These are phyloP conservation scores for Paraconiothyrium brasiliense DNA, from an alignment of 2,329 filamentous ascomycete genomes.

Conservation along the genomic window DNA sequence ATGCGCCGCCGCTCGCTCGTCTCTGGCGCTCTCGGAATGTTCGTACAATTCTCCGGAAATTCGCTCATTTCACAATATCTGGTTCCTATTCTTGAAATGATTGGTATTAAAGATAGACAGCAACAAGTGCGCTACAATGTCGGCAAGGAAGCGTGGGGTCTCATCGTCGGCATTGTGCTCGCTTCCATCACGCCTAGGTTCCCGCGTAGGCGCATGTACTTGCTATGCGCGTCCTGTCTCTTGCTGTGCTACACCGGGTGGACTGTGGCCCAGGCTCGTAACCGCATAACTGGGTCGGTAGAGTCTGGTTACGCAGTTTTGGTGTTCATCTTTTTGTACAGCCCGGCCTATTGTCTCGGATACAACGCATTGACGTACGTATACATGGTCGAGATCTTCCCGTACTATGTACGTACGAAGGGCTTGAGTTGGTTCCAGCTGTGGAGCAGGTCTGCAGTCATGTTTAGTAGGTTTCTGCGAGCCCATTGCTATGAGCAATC, in stretches of 20 bases:
- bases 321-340: conserved; percentile 62
- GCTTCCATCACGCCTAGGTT: conserved; percentile 65
- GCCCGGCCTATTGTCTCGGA: conserved; percentile 63
- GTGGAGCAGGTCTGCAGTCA: conserved; percentile 67
- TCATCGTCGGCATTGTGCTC: conserved; percentile 65
- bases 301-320: conserved; percentile 56
- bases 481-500: neutral
- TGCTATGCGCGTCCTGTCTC: conserved; percentile 53
- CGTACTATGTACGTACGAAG: conserved; percentile 61
- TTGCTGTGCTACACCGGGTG: conserved; percentile 47
- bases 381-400: conserved; percentile 62
- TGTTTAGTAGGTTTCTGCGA: conserved; percentile 53
- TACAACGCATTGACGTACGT: conserved; percentile 68
- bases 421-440: conserved; percentile 68
- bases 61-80: conserved; percentile 65
- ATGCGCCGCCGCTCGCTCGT: conserved; percentile 72
- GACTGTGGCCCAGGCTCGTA: conserved; percentile 59
- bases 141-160: conserved; percentile 68
- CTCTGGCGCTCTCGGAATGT: conserved; percentile 69
- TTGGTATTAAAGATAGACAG: conserved; percentile 63
- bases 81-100: conserved; percentile 67
- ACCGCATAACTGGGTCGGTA: conserved; percentile 52
- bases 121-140: conserved; percentile 56
- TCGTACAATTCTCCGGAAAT: conserved; percentile 71
- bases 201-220: conserved; percentile 66